Conservation (phyloP, 2,329 filamentous ascomycete genomes). For the Anisogramma anomala region DNA sequence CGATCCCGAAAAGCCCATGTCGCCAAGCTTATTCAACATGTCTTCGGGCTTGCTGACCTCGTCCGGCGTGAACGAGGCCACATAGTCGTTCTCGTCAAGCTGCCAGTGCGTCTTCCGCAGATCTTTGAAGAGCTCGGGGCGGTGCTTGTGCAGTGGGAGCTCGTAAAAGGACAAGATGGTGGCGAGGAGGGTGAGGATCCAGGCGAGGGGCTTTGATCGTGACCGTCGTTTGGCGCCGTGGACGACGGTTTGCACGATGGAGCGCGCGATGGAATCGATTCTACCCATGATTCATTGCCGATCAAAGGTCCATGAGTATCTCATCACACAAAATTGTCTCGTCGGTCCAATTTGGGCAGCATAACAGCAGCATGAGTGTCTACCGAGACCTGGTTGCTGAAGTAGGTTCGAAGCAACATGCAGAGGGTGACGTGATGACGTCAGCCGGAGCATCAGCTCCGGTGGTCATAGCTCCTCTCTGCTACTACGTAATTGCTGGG, state of each 20-base stretch:
- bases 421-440: no score
- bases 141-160: slow-evolving; percentile 34
- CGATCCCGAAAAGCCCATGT: slow-evolving; percentile 64
- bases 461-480: no score
- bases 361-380: no score
- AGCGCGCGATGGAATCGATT: slow-evolving; percentile 27
- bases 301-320: neutral
- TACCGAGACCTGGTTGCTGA: no score
- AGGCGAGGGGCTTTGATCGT: slow-evolving; percentile 24
- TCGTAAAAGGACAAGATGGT: slow-evolving; percentile 42
- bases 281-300: slow-evolving; percentile 18
- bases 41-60: slow-evolving; percentile 33
- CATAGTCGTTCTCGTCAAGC: slow-evolving; percentile 28
- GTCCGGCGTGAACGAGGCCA: slow-evolving; percentile 27
- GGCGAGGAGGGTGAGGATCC: slow-evolving; percentile 31
- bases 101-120: slow-evolving; percentile 33
- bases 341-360: no score
- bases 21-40: slow-evolving; percentile 46
- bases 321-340: neutral
- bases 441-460: no score
- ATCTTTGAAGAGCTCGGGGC: slow-evolving; percentile 35
- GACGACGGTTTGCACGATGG: slow-evolving; percentile 30
- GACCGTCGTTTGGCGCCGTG: slow-evolving; percentile 20
- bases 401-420: no score
- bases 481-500: no score